phyloP scores from a whole-genome alignment of 2,329 filamentous ascomycete genomes.

The Phoma sp. region DNA sequence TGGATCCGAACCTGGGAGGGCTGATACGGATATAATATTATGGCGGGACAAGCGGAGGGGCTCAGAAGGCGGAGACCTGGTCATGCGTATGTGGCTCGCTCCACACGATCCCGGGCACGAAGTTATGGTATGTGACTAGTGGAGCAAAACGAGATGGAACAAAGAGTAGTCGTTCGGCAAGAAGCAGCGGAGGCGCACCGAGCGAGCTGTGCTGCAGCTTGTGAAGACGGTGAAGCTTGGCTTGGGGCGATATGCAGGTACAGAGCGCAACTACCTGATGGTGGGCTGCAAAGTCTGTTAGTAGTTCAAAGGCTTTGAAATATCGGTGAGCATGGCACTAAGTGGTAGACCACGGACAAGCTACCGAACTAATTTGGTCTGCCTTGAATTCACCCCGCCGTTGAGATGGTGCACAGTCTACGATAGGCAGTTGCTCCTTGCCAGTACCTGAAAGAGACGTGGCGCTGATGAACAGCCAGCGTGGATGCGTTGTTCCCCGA shows the following conservation, averaged over 20 bases:
- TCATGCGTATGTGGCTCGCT: constrained; percentile 44
- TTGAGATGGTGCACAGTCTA: constrained; percentile 21
- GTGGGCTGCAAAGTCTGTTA: constrained; percentile 24
- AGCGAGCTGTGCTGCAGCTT: constrained; percentile 35
- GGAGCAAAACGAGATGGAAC: constrained; percentile 28
- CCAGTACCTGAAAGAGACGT: constrained; percentile 13
- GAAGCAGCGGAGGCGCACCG: constrained; percentile 31
- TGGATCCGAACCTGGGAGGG: constrained; percentile 30
- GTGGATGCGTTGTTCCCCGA: constrained; percentile 15
- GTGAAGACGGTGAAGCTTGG: constrained; percentile 31
- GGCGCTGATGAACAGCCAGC: constrained; percentile 15
- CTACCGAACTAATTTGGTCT: constrained; percentile 28
- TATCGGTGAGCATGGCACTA: constrained; percentile 22
- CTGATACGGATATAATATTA: constrained; percentile 40
- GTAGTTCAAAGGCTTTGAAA: constrained; percentile 15
- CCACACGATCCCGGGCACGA: constrained; percentile 33
- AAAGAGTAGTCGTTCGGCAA: constrained; percentile 36
- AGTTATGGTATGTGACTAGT: constrained; percentile 40
- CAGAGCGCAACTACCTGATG: constrained; percentile 20
- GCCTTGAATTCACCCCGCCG: constrained; percentile 25
- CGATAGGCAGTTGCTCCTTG: constrained; percentile 28
- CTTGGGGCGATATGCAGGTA: constrained; percentile 37
- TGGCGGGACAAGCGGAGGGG: constrained; percentile 36
- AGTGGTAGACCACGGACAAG: constrained; percentile 16
- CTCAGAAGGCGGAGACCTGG: constrained; percentile 29